Percentiles rank a stretch among this genome's conserved stretches.
phyloP scores from a whole-genome alignment of 2,329 filamentous ascomycete species.

The Tricladium varicosporioides region DNA sequence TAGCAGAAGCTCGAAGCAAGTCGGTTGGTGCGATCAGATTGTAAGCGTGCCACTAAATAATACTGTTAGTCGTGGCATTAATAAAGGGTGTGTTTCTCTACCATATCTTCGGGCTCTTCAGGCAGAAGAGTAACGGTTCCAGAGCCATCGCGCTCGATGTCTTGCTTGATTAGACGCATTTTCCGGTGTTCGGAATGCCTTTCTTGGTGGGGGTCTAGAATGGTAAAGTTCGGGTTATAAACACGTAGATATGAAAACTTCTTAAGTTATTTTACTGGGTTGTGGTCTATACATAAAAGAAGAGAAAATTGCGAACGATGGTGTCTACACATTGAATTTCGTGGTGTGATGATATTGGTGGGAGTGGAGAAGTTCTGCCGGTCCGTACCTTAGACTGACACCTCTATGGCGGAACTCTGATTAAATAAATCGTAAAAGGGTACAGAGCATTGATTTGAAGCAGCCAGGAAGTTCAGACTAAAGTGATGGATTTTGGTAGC shows the following conservation, averaged over 20 bases:
- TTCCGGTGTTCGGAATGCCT: neutral
- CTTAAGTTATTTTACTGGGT: neutral
- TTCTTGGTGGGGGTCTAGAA: neutral
- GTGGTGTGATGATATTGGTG: neutral
- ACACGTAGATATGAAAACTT: neutral
- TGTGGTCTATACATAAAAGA: neutral
- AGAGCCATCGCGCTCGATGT: conserved; percentile 64
- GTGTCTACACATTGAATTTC: neutral
- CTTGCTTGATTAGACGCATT: conserved; percentile 67
- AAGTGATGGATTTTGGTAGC: neutral
- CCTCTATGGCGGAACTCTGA: neutral
- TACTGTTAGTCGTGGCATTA: too few species aligned
- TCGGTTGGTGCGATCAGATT: conserved; percentile 68
- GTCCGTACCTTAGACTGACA: neutral
- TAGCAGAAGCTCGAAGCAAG: conserved; percentile 61
- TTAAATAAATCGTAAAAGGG: neutral
- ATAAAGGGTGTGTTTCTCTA: too few species aligned
- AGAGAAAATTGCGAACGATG: neutral
- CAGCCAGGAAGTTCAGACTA: too few species aligned
- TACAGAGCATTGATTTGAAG: neutral
- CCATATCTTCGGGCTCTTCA: conserved; percentile 76
- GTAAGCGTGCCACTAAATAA: conserved; percentile 66
- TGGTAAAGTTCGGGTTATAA: too few species aligned
- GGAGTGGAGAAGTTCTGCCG: neutral
- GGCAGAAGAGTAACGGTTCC: conserved; percentile 65